A percentile compares a stretch with the other conserved stretches of the same genome.
Evolutionary conservation across 2,329 filamentous ascomycete species (phyloP).

Genomic region (Aspergillus sp.): DNA sequence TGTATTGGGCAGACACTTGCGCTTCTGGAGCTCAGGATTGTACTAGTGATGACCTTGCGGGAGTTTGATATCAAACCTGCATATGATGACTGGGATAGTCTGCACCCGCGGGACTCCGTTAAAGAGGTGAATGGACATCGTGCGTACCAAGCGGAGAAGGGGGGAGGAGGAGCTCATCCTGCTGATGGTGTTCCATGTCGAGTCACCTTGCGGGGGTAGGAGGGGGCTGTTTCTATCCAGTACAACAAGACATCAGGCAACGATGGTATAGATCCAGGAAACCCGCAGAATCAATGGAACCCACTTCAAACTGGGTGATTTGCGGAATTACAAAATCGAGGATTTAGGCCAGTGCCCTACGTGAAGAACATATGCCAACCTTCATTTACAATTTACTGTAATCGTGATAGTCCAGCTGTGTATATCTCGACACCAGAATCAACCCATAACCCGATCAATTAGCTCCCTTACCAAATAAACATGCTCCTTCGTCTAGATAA

Average conservation of each 20-base stretch:
- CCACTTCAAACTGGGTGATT: too few species aligned
- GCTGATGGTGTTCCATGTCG: slow-evolving; percentile 6
- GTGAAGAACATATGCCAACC: too few species aligned
- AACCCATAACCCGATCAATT: slow-evolving; percentile 1
- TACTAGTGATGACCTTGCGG: slow-evolving; percentile 23
- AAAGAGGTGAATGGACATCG: slow-evolving; percentile 2
- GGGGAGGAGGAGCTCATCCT: slow-evolving; percentile 5
- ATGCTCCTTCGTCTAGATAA: not conserved
- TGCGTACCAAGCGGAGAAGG: slow-evolving; percentile 8
- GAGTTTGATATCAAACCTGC: slow-evolving; percentile 24
- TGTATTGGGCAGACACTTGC: slow-evolving; percentile 54
- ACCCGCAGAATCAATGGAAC: too few species aligned
- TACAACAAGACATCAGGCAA: too few species aligned
- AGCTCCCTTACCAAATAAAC: slow-evolving; percentile 3
- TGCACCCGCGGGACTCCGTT: not conserved
- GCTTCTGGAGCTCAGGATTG: slow-evolving; percentile 41
- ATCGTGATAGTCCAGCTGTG: too few species aligned
- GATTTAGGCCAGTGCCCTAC: too few species aligned
- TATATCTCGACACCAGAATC: not conserved
- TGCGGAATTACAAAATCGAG: too few species aligned
- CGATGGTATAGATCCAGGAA: too few species aligned
- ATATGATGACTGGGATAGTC: slow-evolving; percentile 9
- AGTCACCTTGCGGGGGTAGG: slow-evolving; percentile 18
- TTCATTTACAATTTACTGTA: too few species aligned
- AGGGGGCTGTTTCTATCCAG: not conserved